A percentile compares a stretch with the other conserved stretches of the same genome.
Conservation (phyloP, 331 rosid genomes). For the Malus hybrid region DNA sequence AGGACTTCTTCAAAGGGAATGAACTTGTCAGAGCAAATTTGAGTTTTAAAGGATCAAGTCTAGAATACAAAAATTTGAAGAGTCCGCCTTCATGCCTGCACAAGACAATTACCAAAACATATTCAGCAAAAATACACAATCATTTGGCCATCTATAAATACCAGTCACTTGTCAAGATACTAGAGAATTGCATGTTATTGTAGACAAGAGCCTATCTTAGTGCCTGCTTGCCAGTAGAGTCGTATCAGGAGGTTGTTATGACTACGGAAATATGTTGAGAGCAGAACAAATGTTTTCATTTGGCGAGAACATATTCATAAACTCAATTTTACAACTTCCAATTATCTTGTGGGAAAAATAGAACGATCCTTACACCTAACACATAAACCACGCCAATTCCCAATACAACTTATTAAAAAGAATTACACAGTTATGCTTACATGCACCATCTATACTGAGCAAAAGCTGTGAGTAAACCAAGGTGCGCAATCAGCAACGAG, state of each 20-base stretch:
- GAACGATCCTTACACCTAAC: not conserved
- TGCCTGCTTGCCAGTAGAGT: not conserved
- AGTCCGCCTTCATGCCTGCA: constrained; percentile 94
- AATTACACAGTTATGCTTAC: constrained; percentile 42
- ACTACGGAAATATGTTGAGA: not conserved
- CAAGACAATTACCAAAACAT: constrained; percentile 22
- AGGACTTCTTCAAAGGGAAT: constrained; percentile 26
- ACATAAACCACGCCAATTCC: not conserved
- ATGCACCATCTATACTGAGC: constrained; percentile 91
- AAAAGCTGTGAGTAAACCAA: constrained; percentile 48
- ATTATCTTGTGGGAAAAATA: not conserved
- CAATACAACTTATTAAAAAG: not conserved
- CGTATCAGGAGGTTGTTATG: not conserved
- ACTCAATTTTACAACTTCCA: not conserved
- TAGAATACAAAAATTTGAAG: constrained; percentile 55
- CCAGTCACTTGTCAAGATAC: not conserved
- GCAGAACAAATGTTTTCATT: not conserved
- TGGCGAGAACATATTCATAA: not conserved
- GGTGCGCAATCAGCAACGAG: constrained; percentile 67
- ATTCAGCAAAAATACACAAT: not conserved
- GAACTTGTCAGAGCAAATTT: constrained; percentile 40
- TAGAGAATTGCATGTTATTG: not conserved
- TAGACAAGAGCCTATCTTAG: not conserved
- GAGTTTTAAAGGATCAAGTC: constrained; percentile 41
- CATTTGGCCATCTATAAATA: not conserved